These are phyloP conservation scores for Pleurotus ostreatus DNA, from an alignment of 768 basidiomycete genomes.

Conservation along the genomic window DNA sequence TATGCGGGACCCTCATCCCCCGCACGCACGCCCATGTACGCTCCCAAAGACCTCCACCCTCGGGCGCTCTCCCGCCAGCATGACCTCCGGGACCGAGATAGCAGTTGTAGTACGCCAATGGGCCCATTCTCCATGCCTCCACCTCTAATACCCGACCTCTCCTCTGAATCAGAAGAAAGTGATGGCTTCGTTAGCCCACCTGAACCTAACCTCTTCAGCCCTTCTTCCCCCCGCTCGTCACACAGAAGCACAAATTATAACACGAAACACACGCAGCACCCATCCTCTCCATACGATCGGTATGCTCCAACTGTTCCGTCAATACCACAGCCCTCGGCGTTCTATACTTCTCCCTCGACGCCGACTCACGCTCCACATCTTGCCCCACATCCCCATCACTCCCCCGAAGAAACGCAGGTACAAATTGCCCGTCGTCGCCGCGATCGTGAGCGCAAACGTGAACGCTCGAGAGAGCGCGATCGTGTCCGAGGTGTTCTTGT, in stretches of 20 bases:
- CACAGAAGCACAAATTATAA: background rate
- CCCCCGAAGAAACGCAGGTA: conserved; percentile 3
- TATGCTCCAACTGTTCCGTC: background rate
- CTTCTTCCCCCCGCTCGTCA: conserved; percentile 1
- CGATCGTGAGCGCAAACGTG: conserved; percentile 7
- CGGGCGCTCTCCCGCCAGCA: conserved; percentile 26
- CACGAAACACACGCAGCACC: background rate
- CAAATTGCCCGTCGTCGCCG: conserved; percentile 8
- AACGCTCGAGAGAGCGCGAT: conserved; percentile 9
- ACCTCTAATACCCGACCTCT: conserved; percentile 57
- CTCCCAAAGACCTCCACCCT: conserved; percentile 43
- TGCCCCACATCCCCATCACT: background rate
- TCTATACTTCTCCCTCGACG: background rate
- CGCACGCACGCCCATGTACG: conserved; percentile 11
- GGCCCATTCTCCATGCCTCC: conserved; percentile 30
- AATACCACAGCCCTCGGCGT: conserved; percentile 2
- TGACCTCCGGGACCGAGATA: conserved; percentile 11
- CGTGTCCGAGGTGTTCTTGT: conserved; percentile 6
- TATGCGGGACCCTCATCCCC: background rate
- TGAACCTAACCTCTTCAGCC: conserved; percentile 13
- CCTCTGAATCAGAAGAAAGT: conserved; percentile 62
- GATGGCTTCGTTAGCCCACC: conserved; percentile 43
- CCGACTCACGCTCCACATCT: conserved; percentile 2
- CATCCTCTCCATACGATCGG: background rate
- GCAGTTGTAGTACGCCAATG: conserved; percentile 11